Evolutionary conservation across 176 grass and related monocot genomes (phyloP).

Genomic region (Zoysia japonica): DNA sequence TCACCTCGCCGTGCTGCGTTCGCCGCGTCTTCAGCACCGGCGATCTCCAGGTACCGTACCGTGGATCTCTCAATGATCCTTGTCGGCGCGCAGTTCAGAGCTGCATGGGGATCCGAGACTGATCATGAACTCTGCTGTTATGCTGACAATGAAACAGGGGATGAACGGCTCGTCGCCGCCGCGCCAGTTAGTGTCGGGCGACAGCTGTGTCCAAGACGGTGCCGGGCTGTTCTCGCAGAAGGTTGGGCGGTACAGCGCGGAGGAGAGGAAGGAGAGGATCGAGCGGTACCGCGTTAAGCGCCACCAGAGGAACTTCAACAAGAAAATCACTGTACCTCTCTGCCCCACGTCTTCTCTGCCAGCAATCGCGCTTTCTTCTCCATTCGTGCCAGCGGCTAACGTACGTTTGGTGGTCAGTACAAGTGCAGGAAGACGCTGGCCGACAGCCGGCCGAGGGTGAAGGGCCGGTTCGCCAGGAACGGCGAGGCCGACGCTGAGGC

Average conservation of each 20-base stretch:
- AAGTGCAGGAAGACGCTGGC: constrained; percentile 95
- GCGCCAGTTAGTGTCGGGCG: constrained; percentile 27
- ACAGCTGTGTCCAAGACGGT: constrained; percentile 47
- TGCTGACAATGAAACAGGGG: constrained; percentile 49
- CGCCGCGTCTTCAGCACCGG: constrained; percentile 85
- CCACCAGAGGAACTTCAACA: constrained; percentile 76
- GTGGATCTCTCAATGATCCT: background rate
- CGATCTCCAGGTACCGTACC: constrained; percentile 67
- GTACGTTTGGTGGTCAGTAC: constrained; percentile 44
- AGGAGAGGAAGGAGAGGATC: constrained; percentile 75
- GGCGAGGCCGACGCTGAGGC: constrained; percentile 62
- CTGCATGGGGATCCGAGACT: background rate
- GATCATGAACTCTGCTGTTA: background rate
- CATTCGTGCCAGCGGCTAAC: background rate
- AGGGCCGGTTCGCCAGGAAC: constrained; percentile 84
- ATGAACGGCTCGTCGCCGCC: constrained; percentile 54
- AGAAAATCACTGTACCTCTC: constrained; percentile 83
- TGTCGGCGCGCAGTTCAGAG: background rate
- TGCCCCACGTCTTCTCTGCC: background rate
- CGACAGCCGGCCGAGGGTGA: constrained; percentile 83
- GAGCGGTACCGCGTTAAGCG: constrained; percentile 69
- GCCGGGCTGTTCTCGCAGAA: constrained; percentile 50
- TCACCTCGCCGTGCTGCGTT: constrained; percentile 49
- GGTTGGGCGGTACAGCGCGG: constrained; percentile 64
- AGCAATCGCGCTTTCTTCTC: background rate